Base-by-base conservation (phyloP, 2,329 filamentous ascomycete species). In the Sarocladium oryzae region DNA sequence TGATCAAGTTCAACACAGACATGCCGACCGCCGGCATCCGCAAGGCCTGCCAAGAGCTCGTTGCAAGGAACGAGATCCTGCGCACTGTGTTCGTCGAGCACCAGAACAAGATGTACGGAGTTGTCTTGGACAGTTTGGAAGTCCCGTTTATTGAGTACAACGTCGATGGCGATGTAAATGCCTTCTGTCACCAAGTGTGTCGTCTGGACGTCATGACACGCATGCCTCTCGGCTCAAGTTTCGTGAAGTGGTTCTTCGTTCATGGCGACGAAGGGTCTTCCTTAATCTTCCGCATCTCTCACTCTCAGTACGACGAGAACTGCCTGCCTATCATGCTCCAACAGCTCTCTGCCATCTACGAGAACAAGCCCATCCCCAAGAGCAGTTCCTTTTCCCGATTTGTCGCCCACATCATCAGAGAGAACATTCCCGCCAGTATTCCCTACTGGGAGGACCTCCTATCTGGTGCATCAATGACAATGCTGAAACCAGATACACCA, bases 251-350 rank as follows among this genome's bases (percentile, higher is more conserved):
- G 69, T 74, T 80, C 56, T 72, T 78, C 40, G 67, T 81, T 38
- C 68, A 70, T 52, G 59, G 59, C 16, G 46, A 60, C 33, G 59
- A 57, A 16, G 58, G 55, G 28, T 70, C 66, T 30, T 72, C 67
- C 45, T 75, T 86, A 13, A 67, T 78, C 53, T 74, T 85, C 61
- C 77, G 83, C 52, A 76, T 87, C 51, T 86, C 82, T 0, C 84
- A 87, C 62, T 79, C 83, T 1, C 83, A 86, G 57, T 86, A 86
- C 60, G 84, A 87, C 56, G 84, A 84, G 55, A 81, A 86, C 20
- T 86, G 79, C 56, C 72, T 86, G 8, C 78, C 81, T 0, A 68
- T 74, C n/a, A 73, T 86, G 18, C 74, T 86, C 52, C 72, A 72
- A 16, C 80, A 85, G 58, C 75, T 86, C 36, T 78, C 77, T 2